Evolutionary conservation across 768 basidiomycete genomes (phyloP).

Genomic region (Trametes coccinea): DNA sequence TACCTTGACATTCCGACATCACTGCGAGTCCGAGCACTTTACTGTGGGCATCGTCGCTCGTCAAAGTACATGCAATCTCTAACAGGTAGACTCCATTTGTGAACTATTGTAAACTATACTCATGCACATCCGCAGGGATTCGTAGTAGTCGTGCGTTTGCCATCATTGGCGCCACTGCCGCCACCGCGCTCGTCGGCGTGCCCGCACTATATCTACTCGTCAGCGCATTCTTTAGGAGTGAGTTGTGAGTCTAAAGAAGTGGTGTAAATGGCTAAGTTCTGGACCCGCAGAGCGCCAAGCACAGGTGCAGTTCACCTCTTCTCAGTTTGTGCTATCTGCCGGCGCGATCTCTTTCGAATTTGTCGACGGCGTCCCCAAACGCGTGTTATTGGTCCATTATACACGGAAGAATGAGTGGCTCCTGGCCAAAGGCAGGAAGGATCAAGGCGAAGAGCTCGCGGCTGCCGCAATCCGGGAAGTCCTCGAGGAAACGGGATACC

Average conservation of each 20-base stretch:
- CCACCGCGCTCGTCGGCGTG: not conserved
- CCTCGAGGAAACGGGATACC: constrained; percentile 36
- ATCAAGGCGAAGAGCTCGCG: constrained; percentile 31
- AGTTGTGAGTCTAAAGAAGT: not conserved
- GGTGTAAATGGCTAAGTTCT: not conserved
- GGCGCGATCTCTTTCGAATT: constrained; percentile 19
- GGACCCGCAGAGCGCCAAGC: constrained; percentile 1
- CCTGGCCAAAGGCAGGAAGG: constrained; percentile 34
- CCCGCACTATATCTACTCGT: not conserved
- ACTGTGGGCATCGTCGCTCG: too few relatives aligned
- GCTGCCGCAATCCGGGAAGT: constrained; percentile 33
- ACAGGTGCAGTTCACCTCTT: constrained; percentile 3
- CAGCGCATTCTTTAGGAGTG: not conserved
- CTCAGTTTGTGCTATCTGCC: constrained; percentile 17
- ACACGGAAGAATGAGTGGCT: constrained; percentile 29
- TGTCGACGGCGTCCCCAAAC: constrained; percentile 5
- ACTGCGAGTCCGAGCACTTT: too few relatives aligned
- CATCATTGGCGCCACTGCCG: not conserved
- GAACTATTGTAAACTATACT: not conserved
- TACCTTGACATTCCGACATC: too few relatives aligned
- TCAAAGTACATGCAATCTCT: not conserved
- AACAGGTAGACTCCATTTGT: not conserved
- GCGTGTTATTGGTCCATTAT: constrained; percentile 24
- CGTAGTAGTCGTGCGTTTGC: not conserved
- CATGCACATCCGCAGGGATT: not conserved